Base-by-base conservation (phyloP, 1,139 yeast genomes). In the Wickerhamiella infanticola region DNA sequence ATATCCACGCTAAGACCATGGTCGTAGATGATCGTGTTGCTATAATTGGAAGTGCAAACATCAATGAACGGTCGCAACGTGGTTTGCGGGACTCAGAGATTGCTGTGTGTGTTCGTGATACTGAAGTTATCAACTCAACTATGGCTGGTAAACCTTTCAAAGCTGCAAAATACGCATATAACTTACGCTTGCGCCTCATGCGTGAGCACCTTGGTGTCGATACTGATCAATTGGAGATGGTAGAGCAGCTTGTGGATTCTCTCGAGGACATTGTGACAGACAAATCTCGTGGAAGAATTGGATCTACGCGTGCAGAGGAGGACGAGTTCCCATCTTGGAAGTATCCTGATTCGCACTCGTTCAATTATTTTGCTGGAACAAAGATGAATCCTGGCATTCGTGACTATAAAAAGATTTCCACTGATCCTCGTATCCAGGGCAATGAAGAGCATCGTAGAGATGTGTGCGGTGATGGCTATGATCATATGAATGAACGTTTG, bases 121-220 rank as follows among this genome's bases (percentile, higher is more conserved):
- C 81, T 6, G 86, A 81, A 52, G 74, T 80, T 52, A 69, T 90
- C 3, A 73, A 76, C 45, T 74, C 88, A 0, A 69, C 67, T 11
- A 88, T 93, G 96, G 81, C 77, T 51, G 96, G 94, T 1, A 67
- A 76, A 56, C 82, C 84, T 0, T 88, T 75, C 60, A 63, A 70
- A 51, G 98, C 90, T 1, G 93, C 86, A 2, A 79, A 77, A 54
- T 93, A 90, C 67, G 86, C 97, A 0, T 94, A 86, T 61, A 81
- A 93, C 3, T 67, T 93, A 51, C 72, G 99, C 58, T 75, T 86
- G 68, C 72, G 97, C 51, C 70, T 93, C 43, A 90, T 93, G 98
- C 74, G 98, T 53, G 99, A 93, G 60, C 98, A 93, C 63, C 62
- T 93, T 35, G 99, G 98, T 23, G 80, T 94, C 44, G 90, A 84